Evolutionary conservation across 1,284 basidiomycete genomes (phyloP).

Genomic region (Ganoderma lingzhi): DNA sequence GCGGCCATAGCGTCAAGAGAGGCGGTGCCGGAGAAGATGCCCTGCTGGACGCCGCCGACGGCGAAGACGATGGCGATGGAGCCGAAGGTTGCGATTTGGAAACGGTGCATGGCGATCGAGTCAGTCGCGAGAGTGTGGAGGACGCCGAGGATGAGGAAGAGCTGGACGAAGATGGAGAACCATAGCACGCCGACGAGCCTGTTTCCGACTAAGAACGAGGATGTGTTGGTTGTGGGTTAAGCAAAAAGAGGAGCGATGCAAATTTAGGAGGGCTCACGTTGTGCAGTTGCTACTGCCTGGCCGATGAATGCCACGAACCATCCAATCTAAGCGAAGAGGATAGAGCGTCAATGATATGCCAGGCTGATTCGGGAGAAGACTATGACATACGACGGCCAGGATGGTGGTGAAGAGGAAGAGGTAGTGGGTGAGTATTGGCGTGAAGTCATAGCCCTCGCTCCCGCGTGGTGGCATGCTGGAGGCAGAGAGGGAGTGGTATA

Average conservation of each 20-base stretch:
- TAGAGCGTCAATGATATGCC: conserved; percentile 21
- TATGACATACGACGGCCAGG: conserved; percentile 71
- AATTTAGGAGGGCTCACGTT: conserved; percentile 53
- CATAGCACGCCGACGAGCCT: conserved; percentile 75
- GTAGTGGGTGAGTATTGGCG: conserved; percentile 89
- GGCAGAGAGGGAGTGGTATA: conserved; percentile 5
- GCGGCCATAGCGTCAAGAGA: conserved; percentile 85
- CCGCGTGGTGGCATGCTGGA: conserved; percentile 56
- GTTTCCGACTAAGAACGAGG: conserved; percentile 48
- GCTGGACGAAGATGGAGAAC: conserved; percentile 93
- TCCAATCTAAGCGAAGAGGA: conserved; percentile 60
- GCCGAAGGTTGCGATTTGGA: conserved; percentile 90
- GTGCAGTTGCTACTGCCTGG: conserved; percentile 73
- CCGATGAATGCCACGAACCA: conserved; percentile 96
- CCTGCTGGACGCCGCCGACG: conserved; percentile 77
- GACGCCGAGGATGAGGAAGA: conserved; percentile 84
- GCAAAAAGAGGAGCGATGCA: not conserved
- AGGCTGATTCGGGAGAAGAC: conserved; percentile 12
- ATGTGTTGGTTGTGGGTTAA: conserved; percentile 10
- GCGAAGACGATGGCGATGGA: conserved; percentile 90
- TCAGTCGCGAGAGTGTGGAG: conserved; percentile 86
- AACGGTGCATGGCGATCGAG: conserved; percentile 84
- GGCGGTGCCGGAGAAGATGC: conserved; percentile 62
- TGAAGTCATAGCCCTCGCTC: conserved; percentile 77
- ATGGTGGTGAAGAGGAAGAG: conserved; percentile 89